These are phyloP conservation scores for Hypoxylon sp. DNA, from an alignment of 2,329 filamentous ascomycete genomes.

Conservation along the genomic window DNA sequence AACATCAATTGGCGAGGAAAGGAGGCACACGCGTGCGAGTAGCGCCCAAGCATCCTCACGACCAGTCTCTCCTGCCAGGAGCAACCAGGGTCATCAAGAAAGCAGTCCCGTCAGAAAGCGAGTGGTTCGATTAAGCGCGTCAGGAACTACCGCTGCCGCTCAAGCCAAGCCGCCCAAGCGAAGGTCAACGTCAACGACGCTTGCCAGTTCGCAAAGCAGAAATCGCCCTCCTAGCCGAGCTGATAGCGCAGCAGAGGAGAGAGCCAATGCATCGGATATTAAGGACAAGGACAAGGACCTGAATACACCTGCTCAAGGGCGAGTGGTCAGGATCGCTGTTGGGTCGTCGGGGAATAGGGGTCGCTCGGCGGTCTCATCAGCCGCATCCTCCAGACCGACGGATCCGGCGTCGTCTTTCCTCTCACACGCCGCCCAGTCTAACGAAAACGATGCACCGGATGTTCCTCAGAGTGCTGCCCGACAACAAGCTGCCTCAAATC, in stretches of 20 bases:
- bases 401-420: conserved; percentile 50
- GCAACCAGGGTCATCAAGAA: conserved; percentile 52
- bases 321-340: conserved; percentile 63
- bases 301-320: conserved; percentile 63
- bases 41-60: conserved; percentile 56
- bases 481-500: conserved; percentile 55
- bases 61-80: conserved; percentile 55
- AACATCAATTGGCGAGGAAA: conserved; percentile 53
- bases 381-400: conserved; percentile 45
- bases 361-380: conserved; percentile 49
- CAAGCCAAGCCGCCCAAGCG: conserved; percentile 51
- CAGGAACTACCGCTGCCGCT: conserved; percentile 46
- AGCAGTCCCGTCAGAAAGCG: conserved; percentile 63
- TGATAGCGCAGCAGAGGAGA: conserved; percentile 53
- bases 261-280: conserved; percentile 45
- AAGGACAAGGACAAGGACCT: conserved; percentile 49
- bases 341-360: conserved; percentile 58
- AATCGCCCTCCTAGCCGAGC: conserved; percentile 53
- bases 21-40: conserved; percentile 56
- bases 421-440: conserved; percentile 34
- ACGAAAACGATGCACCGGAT: conserved; percentile 57
- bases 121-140: conserved; percentile 64
- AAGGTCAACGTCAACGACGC: conserved; percentile 62
- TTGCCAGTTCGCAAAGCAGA: conserved; percentile 48
- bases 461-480: conserved; percentile 60